Percentiles rank a stretch among this genome's conserved stretches.
phyloP scores from a whole-genome alignment of 2,329 filamentous ascomycete species.

The Clonostachys chloroleuca region DNA sequence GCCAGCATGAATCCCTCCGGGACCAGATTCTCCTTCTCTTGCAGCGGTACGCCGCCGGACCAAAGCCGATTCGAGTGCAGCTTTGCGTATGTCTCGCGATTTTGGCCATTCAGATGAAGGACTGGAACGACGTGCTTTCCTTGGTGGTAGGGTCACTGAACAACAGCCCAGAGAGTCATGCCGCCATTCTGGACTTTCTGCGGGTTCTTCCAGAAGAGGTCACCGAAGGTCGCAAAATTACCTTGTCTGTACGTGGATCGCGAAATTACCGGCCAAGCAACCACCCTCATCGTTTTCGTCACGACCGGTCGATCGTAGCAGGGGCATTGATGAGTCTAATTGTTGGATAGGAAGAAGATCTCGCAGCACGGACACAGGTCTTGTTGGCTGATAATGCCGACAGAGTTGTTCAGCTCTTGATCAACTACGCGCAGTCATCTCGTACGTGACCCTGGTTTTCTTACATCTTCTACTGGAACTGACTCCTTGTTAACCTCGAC shows the following conservation, averaged over 20 bases:
- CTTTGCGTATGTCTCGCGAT: conserved; percentile 93
- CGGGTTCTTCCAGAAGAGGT: conserved; percentile 98
- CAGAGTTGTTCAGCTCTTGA: conserved; percentile 81
- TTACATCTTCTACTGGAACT: not conserved
- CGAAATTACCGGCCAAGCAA: conserved; percentile 38
- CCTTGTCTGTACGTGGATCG: conserved; percentile 90
- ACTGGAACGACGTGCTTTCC: conserved; percentile 89
- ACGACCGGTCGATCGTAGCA: conserved; percentile 27
- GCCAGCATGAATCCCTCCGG: conserved; percentile 72
- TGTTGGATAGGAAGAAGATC: conserved; percentile 82
- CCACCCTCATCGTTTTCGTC: conserved; percentile 22
- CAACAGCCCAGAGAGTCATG: conserved; percentile 70
- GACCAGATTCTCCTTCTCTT: conserved; percentile 80
- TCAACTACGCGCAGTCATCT: conserved; percentile 88
- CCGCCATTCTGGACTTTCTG: conserved; percentile 91
- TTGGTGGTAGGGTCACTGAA: conserved; percentile 77
- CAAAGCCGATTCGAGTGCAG: conserved; percentile 82
- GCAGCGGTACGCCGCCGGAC: conserved; percentile 75
- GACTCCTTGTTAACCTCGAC: conserved; percentile 9
- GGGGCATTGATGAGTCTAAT: conserved; percentile 25
- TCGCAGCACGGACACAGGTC: conserved; percentile 79
- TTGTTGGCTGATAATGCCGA: conserved; percentile 86
- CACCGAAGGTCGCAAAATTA: conserved; percentile 98
- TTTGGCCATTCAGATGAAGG: conserved; percentile 91
- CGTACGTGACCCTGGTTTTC: conserved; percentile 46